Evolutionary conservation across 75 land plant species (phyloP).

Genomic region (Isoetes taiwanensis): DNA sequence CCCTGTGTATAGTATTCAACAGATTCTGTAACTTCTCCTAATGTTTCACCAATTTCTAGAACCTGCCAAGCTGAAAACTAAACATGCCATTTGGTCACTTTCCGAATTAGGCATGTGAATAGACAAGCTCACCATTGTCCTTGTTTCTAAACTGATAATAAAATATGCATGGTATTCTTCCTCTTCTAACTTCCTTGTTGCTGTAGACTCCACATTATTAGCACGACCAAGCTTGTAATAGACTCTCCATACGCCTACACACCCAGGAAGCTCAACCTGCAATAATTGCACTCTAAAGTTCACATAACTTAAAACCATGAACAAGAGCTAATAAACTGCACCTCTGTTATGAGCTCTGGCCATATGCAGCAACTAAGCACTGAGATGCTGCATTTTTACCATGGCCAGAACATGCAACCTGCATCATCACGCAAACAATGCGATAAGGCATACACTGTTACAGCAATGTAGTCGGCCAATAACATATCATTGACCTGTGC

Average conservation of each 20-base stretch:
- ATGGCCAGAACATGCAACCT: slow-evolving; percentile 98
- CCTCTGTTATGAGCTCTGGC: slow-evolving; percentile 92
- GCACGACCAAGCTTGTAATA: slow-evolving; percentile 62
- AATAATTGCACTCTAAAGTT: slow-evolving; percentile 1
- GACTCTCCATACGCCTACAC: slow-evolving; percentile 96
- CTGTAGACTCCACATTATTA: slow-evolving; percentile 32
- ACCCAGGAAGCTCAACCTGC: slow-evolving; percentile 87
- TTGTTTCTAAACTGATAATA: slow-evolving; percentile 74
- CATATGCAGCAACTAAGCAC: slow-evolving; percentile 85
- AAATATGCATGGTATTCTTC: slow-evolving; percentile 96
- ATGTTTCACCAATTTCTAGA: slow-evolving; percentile 78
- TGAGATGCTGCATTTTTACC: slow-evolving; percentile 90
- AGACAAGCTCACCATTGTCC: slow-evolving; percentile 61
- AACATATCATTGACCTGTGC: too few species aligned
- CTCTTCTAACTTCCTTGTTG: slow-evolving; percentile 29
- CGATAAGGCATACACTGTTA: too few species aligned
- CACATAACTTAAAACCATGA: neutral
- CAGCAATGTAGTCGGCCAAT: too few species aligned
- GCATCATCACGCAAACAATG: neutral
- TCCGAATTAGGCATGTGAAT: too few species aligned
- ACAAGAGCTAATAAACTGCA: slow-evolving; percentile 1
- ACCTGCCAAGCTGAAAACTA: too few species aligned
- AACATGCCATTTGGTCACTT: too few species aligned
- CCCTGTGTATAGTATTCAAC: slow-evolving; percentile 93
- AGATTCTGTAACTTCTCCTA: slow-evolving; percentile 88